Percentiles rank a stretch among this genome's conserved stretches.
Evolutionary conservation across 2,329 filamentous ascomycete species (phyloP).

Genomic region (Penicillium sp.): DNA sequence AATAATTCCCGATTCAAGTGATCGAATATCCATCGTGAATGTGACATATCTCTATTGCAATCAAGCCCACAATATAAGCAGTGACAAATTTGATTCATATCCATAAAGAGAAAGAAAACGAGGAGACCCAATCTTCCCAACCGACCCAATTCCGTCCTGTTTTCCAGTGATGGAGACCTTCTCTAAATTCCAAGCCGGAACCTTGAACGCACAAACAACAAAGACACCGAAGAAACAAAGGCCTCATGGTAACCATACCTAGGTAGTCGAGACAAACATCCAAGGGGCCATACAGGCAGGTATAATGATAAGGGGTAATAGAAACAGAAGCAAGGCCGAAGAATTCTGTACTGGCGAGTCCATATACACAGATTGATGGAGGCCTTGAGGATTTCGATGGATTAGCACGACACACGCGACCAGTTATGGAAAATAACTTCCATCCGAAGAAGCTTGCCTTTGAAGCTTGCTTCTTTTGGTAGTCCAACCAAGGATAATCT

Average conservation of each 20-base stretch:
- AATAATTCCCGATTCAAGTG: too few relatives aligned
- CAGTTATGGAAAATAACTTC: too few relatives aligned
- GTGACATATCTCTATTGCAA: too few relatives aligned
- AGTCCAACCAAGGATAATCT: too few relatives aligned
- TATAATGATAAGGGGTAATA: constrained; percentile 12
- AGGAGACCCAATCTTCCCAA: constrained; percentile 17
- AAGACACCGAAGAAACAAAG: constrained; percentile 13
- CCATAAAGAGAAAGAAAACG: constrained; percentile 8
- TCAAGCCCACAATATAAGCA: constrained; percentile 12
- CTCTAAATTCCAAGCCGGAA: constrained; percentile 28
- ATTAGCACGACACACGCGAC: too few relatives aligned
- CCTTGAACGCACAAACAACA: constrained; percentile 18
- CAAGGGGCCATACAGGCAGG: neutral
- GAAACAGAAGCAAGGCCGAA: constrained; percentile 4
- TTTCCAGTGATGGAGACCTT: constrained; percentile 35
- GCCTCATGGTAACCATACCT: neutral
- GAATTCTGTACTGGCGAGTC: constrained; percentile 9
- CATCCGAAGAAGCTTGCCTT: too few relatives aligned
- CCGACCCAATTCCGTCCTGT: constrained; percentile 19
- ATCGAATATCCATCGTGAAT: too few relatives aligned
- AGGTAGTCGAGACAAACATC: constrained; percentile 2
- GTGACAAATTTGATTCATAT: constrained; percentile 16
- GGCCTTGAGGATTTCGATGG: neutral
- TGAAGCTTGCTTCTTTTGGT: too few relatives aligned
- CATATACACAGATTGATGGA: constrained; percentile 13